A percentile compares a stretch with the other conserved stretches of the same genome.
phyloP scores from a whole-genome alignment of 2,329 filamentous ascomycete genomes.

The Aspergillus versicolor region DNA sequence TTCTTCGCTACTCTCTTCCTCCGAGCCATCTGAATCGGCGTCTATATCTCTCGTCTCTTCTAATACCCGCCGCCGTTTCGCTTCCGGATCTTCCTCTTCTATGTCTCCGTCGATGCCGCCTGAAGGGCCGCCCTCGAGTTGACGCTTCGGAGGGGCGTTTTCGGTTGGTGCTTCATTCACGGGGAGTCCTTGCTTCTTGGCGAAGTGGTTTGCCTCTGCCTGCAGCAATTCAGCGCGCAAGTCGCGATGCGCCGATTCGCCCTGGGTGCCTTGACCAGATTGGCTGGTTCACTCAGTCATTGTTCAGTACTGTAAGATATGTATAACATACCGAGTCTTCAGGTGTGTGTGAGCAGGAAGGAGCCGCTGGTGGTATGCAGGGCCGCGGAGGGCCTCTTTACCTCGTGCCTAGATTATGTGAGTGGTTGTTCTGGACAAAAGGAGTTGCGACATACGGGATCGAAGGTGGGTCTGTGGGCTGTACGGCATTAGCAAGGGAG shows the following conservation, averaged over 20 bases:
- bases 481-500: conserved; percentile 30
- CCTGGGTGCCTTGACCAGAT: conserved; percentile 84
- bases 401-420: conserved; percentile 67
- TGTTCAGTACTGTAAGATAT: background rate
- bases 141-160: conserved; percentile 60
- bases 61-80: conserved; percentile 81
- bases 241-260: conserved; percentile 70
- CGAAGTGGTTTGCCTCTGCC: conserved; percentile 83
- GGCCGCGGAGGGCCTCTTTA: conserved; percentile 90
- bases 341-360: conserved; percentile 90
- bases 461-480: conserved; percentile 87
- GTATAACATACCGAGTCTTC: conserved; percentile 67
- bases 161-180: conserved; percentile 44
- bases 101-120: conserved; percentile 35
- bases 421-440: conserved; percentile 25
- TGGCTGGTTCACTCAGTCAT: conserved; percentile 51
- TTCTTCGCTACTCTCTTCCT: conserved; percentile 59
- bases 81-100: conserved; percentile 68
- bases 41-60: conserved; percentile 88
- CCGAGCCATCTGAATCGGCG: conserved; percentile 69
- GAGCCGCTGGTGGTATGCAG: conserved; percentile 93
- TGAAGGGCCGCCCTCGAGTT: conserved; percentile 54
- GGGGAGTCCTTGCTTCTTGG: conserved; percentile 72
- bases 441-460: conserved; percentile 64
- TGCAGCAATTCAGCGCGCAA: conserved; percentile 85